These are phyloP conservation scores for Pascua guehoae DNA, from an alignment of 1,284 basidiomycete genomes.

Conservation along the genomic window DNA sequence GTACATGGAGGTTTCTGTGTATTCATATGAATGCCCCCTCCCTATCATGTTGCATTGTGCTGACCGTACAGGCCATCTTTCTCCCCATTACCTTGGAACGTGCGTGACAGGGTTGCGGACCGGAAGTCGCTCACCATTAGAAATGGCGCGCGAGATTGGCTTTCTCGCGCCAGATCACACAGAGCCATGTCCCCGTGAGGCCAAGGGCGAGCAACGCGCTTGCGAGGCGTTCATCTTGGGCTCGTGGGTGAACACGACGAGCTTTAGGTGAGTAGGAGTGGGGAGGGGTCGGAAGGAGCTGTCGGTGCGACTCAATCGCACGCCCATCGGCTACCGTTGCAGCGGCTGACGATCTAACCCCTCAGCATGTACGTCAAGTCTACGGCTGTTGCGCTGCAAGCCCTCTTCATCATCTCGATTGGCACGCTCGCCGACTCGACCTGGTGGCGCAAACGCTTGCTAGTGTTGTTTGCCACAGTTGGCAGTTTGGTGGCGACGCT, in stretches of 20 bases:
- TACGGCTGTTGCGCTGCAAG: conserved; percentile 76
- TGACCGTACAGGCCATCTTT: conserved; percentile 39
- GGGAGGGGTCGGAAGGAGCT: neutral
- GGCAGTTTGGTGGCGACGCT: conserved; percentile 64
- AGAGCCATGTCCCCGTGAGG: conserved; percentile 24
- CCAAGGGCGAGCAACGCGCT: conserved; percentile 8
- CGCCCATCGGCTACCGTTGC: neutral
- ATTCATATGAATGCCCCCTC: too few relatives aligned
- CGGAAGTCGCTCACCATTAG: conserved; percentile 13
- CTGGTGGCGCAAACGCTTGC: conserved; percentile 68
- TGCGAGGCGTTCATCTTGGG: conserved; percentile 50
- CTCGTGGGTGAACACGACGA: conserved; percentile 78
- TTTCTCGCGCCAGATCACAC: conserved; percentile 33
- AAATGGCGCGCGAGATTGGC: conserved; percentile 45
- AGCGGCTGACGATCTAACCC: neutral
- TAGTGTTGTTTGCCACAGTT: conserved; percentile 66
- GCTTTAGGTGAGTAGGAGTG: conserved; percentile 64
- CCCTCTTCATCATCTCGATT: conserved; percentile 83
- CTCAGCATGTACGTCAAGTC: conserved; percentile 79
- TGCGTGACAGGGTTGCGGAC: conserved; percentile 11
- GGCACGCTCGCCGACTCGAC: conserved; percentile 82
- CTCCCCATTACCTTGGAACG: conserved; percentile 47
- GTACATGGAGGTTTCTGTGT: too few relatives aligned
- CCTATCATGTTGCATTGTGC: neutral
- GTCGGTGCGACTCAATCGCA: neutral